Evolutionary conservation across 768 basidiomycete species (phyloP).

Genomic region (Podaxis sp.): DNA sequence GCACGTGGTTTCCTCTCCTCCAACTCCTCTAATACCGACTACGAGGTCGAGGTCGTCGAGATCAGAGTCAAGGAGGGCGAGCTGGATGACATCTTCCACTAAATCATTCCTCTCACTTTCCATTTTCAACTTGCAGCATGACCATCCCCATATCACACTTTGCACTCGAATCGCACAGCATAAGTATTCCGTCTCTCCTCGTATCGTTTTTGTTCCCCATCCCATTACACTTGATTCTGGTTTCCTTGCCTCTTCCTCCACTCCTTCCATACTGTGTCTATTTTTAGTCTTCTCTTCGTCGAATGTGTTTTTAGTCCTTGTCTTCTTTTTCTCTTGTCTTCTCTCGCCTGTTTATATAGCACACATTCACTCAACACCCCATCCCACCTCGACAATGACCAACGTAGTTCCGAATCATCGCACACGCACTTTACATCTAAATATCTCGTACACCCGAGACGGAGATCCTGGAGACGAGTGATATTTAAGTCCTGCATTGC

Average conservation of each 20-base stretch:
- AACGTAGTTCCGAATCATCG: not conserved
- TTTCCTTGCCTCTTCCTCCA: not conserved
- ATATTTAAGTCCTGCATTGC: not conserved
- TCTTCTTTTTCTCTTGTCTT: not conserved
- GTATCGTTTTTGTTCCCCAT: not conserved
- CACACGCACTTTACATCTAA: not conserved
- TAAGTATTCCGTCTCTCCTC: not conserved
- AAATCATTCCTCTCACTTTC: slow-evolving; percentile 18
- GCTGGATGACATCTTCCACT: slow-evolving; percentile 73
- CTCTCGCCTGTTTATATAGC: not conserved
- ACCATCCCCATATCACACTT: not conserved
- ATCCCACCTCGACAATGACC: not conserved
- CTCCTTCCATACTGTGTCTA: not conserved
- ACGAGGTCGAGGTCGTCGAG: slow-evolving; percentile 86
- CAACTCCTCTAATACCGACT: slow-evolving; percentile 67
- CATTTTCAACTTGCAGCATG: not conserved
- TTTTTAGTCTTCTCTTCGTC: slow-evolving; percentile 6
- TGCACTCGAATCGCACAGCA: not conserved
- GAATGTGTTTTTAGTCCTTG: slow-evolving; percentile 3
- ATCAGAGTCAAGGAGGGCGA: slow-evolving; percentile 83
- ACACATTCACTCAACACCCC: not conserved
- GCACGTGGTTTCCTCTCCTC: slow-evolving; percentile 64
- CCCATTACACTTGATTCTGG: not conserved
- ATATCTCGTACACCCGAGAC: not conserved
- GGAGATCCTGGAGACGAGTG: not conserved